Percentiles rank a stretch among this genome's conserved stretches.
These are phyloP conservation scores for Fusarium guadeloupense DNA, from an alignment of 2,329 filamentous ascomycete species.

Conservation along the genomic window DNA sequence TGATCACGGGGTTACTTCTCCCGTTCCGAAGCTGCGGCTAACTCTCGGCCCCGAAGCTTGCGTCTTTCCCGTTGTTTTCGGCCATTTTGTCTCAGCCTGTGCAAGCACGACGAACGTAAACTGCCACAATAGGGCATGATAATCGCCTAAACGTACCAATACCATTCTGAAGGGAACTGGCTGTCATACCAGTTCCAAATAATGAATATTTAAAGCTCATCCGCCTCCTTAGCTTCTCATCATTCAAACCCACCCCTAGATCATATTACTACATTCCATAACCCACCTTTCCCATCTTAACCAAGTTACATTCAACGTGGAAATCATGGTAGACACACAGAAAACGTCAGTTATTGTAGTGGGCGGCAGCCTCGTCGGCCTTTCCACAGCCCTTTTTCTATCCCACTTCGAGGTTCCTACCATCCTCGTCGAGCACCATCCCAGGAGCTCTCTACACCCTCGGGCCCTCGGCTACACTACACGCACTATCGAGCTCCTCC, in stretches of 20 bases:
- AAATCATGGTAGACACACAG: not conserved
- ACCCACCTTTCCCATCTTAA: not conserved
- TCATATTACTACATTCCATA: not conserved
- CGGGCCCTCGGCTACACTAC: constrained; percentile 50
- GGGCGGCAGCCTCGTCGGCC: constrained; percentile 52
- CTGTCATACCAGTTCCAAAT: not conserved
- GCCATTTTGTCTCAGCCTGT: not conserved
- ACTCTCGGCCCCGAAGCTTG: not conserved
- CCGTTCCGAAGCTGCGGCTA: not conserved
- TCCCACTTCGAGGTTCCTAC: constrained; percentile 44
- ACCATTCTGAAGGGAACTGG: too few species aligned
- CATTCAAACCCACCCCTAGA: not conserved
- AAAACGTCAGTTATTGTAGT: constrained; percentile 48
- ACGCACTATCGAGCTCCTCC: constrained; percentile 51
- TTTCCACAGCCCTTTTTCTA: constrained; percentile 51
- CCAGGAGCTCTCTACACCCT: constrained; percentile 48
- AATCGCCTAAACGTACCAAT: too few species aligned
- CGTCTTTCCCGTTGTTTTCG: not conserved
- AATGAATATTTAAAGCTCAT: not conserved
- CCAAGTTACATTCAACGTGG: not conserved
- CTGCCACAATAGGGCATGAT: too few species aligned
- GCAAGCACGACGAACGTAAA: too few species aligned
- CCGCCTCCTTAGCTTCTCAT: not conserved
- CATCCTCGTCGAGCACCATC: constrained; percentile 51
- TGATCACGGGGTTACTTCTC: too few species aligned